A percentile compares a stretch with the other conserved stretches of the same genome.
Conservation (phyloP, 306 rosid species). For the Gleditsia sinensis region DNA sequence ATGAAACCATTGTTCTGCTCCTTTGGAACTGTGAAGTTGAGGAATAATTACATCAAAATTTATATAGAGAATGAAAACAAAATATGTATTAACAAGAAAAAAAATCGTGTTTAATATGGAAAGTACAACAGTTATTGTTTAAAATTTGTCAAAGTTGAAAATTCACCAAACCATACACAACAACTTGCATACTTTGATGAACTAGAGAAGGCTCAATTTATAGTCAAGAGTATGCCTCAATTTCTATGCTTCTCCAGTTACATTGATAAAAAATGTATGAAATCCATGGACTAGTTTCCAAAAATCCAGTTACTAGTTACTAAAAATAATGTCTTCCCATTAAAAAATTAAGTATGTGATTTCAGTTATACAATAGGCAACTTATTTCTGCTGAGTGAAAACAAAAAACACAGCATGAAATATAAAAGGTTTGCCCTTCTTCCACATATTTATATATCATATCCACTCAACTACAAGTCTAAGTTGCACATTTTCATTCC, state of each 20-base stretch:
- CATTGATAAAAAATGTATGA: not conserved
- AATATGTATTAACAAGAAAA: slow-evolving; percentile 2
- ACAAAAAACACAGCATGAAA: slow-evolving; percentile 26
- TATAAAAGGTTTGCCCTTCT: slow-evolving; percentile 21
- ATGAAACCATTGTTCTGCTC: slow-evolving; percentile 72
- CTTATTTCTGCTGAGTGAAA: slow-evolving; percentile 21
- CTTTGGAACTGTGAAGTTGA: slow-evolving; percentile 62
- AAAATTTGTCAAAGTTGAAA: slow-evolving; percentile 20
- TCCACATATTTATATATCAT: slow-evolving; percentile 1
- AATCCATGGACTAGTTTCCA: slow-evolving; percentile 9
- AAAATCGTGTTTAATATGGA: not conserved
- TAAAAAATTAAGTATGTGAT: not conserved
- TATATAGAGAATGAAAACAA: slow-evolving; percentile 24
- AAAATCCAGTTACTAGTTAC: not conserved
- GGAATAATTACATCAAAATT: slow-evolving; percentile 39
- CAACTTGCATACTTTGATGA: not conserved
- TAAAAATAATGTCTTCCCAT: not conserved
- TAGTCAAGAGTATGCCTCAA: slow-evolving; percentile 23
- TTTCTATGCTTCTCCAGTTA: slow-evolving; percentile 27
- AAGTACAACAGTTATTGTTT: not conserved
- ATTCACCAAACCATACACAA: slow-evolving; percentile 16
- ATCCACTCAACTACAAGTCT: slow-evolving; percentile 24
- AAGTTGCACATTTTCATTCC: slow-evolving; percentile 14
- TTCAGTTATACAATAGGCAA: slow-evolving; percentile 18
- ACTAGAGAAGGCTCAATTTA: slow-evolving; percentile 1